Evolutionary conservation across 2,329 filamentous ascomycete species (phyloP).

Genomic region (Aspergillus sojae): DNA sequence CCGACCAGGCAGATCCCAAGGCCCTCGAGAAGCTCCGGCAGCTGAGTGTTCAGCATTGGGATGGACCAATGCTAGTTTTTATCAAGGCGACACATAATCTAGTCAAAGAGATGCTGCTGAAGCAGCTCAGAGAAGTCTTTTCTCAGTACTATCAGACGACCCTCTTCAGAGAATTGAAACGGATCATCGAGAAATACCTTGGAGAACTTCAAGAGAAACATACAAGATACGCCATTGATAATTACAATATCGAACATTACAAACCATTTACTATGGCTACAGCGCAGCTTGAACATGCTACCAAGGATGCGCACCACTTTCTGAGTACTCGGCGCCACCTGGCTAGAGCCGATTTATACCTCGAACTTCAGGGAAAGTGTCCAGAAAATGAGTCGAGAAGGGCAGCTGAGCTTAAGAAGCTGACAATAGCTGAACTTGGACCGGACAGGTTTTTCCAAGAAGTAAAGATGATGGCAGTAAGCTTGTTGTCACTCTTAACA

Average conservation of each 20-base stretch:
- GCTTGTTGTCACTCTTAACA: slow-evolving; percentile 13
- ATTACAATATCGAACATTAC: slow-evolving; percentile 57
- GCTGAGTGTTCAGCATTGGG: slow-evolving; percentile 63
- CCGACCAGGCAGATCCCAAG: slow-evolving; percentile 60
- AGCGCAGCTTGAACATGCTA: slow-evolving; percentile 25
- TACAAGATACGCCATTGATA: slow-evolving; percentile 51
- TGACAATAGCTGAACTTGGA: slow-evolving; percentile 31
- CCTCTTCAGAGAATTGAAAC: slow-evolving; percentile 37
- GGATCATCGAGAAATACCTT: slow-evolving; percentile 52
- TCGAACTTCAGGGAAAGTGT: slow-evolving; percentile 16
- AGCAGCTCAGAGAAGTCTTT: slow-evolving; percentile 49
- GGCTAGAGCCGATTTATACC: slow-evolving; percentile 21
- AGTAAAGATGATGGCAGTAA: slow-evolving; percentile 46
- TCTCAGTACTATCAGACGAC: slow-evolving; percentile 37
- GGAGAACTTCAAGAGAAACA: slow-evolving; percentile 41
- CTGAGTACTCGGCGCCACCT: slow-evolving; percentile 24
- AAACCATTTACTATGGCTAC: slow-evolving; percentile 59
- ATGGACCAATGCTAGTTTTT: slow-evolving; percentile 52
- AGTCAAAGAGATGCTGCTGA: slow-evolving; percentile 42
- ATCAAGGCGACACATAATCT: slow-evolving; percentile 32
- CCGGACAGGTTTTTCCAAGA: slow-evolving; percentile 40
- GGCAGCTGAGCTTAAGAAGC: slow-evolving; percentile 25
- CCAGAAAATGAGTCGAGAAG: slow-evolving; percentile 24
- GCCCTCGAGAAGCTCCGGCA: slow-evolving; percentile 63
- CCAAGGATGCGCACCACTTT: slow-evolving; percentile 9